Evolutionary conservation across 768 basidiomycete genomes (phyloP).

Genomic region (Gautieria morchelliformis): DNA sequence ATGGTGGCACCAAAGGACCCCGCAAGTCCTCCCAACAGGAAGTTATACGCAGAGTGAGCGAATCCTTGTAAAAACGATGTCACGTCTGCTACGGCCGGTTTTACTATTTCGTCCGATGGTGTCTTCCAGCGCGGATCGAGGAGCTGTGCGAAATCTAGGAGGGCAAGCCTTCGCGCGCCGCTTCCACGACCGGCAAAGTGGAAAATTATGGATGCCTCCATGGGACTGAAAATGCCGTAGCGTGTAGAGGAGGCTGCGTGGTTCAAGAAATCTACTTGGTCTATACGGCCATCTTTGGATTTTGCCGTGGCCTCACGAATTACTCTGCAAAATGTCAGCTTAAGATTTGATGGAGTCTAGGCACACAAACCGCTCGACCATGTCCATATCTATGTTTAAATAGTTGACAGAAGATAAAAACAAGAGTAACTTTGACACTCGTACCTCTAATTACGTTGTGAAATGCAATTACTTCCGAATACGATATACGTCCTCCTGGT

Average conservation of each 20-base stretch:
- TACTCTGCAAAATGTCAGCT: slow-evolving; percentile 38
- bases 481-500: slow-evolving; percentile 85
- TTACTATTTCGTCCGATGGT: slow-evolving; percentile 36
- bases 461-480: slow-evolving; percentile 94
- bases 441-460: slow-evolving; percentile 89
- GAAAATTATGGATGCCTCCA: slow-evolving; percentile 98
- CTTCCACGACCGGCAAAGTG: slow-evolving; percentile 89
- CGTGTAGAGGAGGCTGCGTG: slow-evolving; percentile 78
- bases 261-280: slow-evolving; percentile 91
- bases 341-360: not conserved
- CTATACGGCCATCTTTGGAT: slow-evolving; percentile 92
- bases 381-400: slow-evolving; percentile 73
- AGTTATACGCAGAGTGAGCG: slow-evolving; percentile 73
- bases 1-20: slow-evolving; percentile 95
- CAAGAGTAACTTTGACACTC: slow-evolving; percentile 14
- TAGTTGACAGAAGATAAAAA: not conserved
- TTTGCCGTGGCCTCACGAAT: slow-evolving; percentile 84
- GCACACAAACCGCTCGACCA: slow-evolving; percentile 67
- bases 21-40: slow-evolving; percentile 82
- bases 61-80: slow-evolving; percentile 45
- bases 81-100: slow-evolving; percentile 18
- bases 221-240: slow-evolving; percentile 92
- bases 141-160: slow-evolving; percentile 87
- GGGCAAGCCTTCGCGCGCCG: slow-evolving; percentile 57
- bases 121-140: slow-evolving; percentile 84